Base-by-base conservation (phyloP, 371 early-diverging fungal species). In the Mucor saturninus region DNA sequence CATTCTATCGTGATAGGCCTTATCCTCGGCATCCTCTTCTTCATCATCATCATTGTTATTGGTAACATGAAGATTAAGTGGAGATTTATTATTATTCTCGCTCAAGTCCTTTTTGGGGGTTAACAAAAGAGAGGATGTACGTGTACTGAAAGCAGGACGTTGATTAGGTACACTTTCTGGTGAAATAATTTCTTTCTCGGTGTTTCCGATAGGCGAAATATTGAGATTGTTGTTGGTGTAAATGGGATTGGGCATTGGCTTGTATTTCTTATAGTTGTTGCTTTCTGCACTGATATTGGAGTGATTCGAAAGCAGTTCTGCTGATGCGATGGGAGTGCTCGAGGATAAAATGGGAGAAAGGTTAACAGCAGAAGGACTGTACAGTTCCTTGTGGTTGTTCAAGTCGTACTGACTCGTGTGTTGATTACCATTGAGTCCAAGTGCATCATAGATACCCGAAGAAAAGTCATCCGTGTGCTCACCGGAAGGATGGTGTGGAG, bases 21-120 rank as follows among this genome's bases (percentile, higher is more conserved):
- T 49, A 13, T 62, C 65, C 9, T 67, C 67, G 0, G 61, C 67
- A 13, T 62, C 68, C 9, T 67, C 68, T 2, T 70, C 64, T 1
- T 65, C 55, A 13, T 64, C 29, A 1, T 54, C 28, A 4, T 45
- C 52, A 0, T 42, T 39, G 13, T 59, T 26, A 40, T 38, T 28
- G 2, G 38, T 30, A 13, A 26, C 38, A 35, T 35, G 35, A 35
- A 35, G 35, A 35, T 35, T 35, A 8, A 35, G 35, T 6, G 35
- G 35, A 26, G 48, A 26, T 46, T 46, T 46, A 4, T 4, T 46
- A 30, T 43, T 56, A 30, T 56, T n/a, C 6, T n/a, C 5, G 15
- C 21, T 21, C 21, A 49, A 31, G n/a, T 50, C 49, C 31, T 40
- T 39, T n/a, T 51, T 49, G 11, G 30, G 11, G 13, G 61, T 11